Evolutionary conservation across 23 red algal genomes (phyloP).

Genomic region (Gracilariopsis chorda): DNA sequence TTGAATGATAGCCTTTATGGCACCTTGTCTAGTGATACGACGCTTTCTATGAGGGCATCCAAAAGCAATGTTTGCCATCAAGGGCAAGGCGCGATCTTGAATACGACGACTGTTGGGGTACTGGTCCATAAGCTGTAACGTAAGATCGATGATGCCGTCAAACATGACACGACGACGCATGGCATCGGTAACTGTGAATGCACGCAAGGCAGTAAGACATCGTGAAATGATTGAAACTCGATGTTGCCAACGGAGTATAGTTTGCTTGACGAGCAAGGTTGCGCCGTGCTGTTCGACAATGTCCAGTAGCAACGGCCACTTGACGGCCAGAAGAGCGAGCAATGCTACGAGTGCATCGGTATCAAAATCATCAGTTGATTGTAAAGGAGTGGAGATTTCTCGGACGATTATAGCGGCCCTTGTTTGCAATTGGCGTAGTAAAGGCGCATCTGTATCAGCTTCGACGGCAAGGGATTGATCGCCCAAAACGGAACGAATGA

Average conservation of each 20-base stretch:
- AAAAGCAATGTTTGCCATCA: slow-evolving; percentile 41
- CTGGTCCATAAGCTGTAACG: not conserved
- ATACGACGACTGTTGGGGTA: not conserved
- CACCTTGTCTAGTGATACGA: not conserved
- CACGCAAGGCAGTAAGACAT: not conserved
- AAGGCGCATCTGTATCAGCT: not conserved
- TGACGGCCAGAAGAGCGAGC: not conserved
- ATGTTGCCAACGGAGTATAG: not conserved
- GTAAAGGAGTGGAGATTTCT: too few relatives aligned
- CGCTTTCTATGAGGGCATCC: slow-evolving; percentile 41
- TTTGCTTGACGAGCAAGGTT: not conserved
- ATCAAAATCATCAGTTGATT: too few relatives aligned
- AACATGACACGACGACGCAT: slow-evolving; percentile 21
- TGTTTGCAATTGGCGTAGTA: not conserved
- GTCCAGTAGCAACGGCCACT: not conserved
- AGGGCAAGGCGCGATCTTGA: slow-evolving; percentile 6
- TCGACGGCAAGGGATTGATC: not conserved
- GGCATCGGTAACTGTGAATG: not conserved
- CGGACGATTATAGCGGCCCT: not conserved
- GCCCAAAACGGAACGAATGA: not conserved
- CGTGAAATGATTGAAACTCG: not conserved
- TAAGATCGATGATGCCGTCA: not conserved
- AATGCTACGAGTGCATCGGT: not conserved
- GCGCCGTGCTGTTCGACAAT: not conserved
- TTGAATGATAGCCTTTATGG: not conserved